These are phyloP conservation scores for Furcasterigmium furcatum DNA, from an alignment of 2,329 filamentous ascomycete species.

Conservation along the genomic window DNA sequence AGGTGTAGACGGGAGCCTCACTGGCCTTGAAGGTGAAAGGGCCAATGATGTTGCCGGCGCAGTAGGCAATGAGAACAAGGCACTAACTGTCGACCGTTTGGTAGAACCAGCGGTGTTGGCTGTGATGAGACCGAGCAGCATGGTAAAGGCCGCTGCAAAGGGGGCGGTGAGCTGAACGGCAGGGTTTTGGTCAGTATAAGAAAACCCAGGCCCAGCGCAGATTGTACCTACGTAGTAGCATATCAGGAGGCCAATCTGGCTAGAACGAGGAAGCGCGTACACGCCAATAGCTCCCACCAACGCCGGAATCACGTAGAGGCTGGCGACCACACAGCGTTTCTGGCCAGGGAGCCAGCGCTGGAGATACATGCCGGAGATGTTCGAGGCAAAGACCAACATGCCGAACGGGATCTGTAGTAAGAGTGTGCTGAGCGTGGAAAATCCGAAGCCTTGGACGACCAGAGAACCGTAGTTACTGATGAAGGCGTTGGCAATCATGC, in stretches of 20 bases:
- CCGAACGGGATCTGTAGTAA: conserved; percentile 35
- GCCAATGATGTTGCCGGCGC: conserved; percentile 57
- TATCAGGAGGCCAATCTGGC: conserved; percentile 50
- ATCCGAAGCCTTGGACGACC: conserved; percentile 58
- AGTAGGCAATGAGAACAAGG: conserved; percentile 58
- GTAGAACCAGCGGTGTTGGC: conserved; percentile 54
- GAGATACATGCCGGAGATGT: conserved; percentile 33
- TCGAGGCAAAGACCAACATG: conserved; percentile 30
- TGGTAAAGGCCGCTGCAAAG: conserved; percentile 34
- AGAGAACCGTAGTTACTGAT: conserved; percentile 58
- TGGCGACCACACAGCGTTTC: conserved; percentile 49
- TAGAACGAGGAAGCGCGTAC: conserved; percentile 45
- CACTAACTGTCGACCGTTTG: conserved; percentile 62
- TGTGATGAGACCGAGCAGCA: conserved; percentile 40
- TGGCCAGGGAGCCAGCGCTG: conserved; percentile 38
- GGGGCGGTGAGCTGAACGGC: conserved; percentile 30
- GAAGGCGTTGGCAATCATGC: conserved; percentile 54
- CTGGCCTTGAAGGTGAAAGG: conserved; percentile 59
- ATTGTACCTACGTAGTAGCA: conserved; percentile 43
- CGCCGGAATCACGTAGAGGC: conserved; percentile 54
- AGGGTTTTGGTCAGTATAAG: neutral
- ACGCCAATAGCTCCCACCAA: conserved; percentile 57
- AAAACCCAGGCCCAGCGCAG: neutral
- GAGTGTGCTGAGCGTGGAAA: conserved; percentile 32
- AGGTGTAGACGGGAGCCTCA: conserved; percentile 39